Conservation (phyloP, 805 yeast genomes). For the Saccharomycopsis olivae region DNA sequence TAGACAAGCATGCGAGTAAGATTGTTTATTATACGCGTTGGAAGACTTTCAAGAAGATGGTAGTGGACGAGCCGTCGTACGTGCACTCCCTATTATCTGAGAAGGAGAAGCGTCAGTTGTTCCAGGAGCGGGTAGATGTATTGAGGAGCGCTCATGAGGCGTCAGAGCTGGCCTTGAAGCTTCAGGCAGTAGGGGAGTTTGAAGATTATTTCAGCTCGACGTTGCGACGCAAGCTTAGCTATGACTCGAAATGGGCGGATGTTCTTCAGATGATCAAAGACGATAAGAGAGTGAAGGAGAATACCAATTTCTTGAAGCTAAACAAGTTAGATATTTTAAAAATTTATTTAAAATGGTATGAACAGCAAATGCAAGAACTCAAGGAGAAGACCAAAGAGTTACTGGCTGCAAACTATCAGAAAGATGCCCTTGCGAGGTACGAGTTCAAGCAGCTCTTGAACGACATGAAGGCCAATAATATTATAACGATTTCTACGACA, state of each 20-base stretch:
- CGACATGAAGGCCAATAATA: slow-evolving; percentile 24
- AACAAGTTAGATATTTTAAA: slow-evolving; percentile 50
- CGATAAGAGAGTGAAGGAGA: slow-evolving; percentile 48
- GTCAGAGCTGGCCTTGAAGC: slow-evolving; percentile 23
- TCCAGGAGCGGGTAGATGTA: slow-evolving; percentile 35
- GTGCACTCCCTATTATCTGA: slow-evolving; percentile 51
- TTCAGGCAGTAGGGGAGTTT: slow-evolving; percentile 43
- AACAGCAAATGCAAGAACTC: slow-evolving; percentile 21
- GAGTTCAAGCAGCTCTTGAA: slow-evolving; percentile 39
- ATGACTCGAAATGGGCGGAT: slow-evolving; percentile 28
- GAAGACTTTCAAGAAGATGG: slow-evolving; percentile 42
- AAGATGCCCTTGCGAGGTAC: slow-evolving; percentile 59
- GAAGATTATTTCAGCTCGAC: slow-evolving; percentile 35
- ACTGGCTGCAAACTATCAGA: slow-evolving; percentile 35
- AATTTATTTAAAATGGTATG: slow-evolving; percentile 34
- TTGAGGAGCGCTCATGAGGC: slow-evolving; percentile 27
- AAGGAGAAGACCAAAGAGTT: slow-evolving; percentile 20
- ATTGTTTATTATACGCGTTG: slow-evolving; percentile 53
- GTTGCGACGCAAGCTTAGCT: slow-evolving; percentile 18
- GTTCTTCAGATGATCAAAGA: slow-evolving; percentile 27
- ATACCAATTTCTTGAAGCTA: slow-evolving; percentile 42
- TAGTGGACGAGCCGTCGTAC: slow-evolving; percentile 57
- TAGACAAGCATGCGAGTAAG: slow-evolving; percentile 30
- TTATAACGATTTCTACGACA: slow-evolving; percentile 38
- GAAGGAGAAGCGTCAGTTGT: slow-evolving; percentile 43